Conservation (phyloP, 2,329 filamentous ascomycete species). For the Pseudovirgaria hyperparasitica region DNA sequence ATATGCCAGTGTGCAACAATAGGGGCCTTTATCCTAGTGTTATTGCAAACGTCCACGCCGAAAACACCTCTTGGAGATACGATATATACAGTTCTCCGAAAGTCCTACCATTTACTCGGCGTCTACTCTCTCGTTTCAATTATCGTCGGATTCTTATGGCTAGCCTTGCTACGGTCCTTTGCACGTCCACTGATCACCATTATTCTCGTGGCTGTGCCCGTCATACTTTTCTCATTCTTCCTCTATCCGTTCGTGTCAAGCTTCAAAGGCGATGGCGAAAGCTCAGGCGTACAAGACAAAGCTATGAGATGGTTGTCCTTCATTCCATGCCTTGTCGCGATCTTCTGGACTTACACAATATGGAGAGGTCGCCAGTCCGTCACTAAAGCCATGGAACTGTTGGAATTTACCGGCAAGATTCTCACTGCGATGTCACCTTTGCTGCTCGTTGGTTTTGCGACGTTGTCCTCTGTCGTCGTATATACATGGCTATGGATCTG, state of each 20-base stretch:
- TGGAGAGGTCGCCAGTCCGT: slow-evolving; percentile 70
- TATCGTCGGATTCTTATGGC: slow-evolving; percentile 78
- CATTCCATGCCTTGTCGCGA: slow-evolving; percentile 58
- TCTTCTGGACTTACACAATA: slow-evolving; percentile 74
- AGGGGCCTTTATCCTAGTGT: slow-evolving; percentile 79
- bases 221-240: slow-evolving; percentile 78
- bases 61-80: slow-evolving; percentile 77
- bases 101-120: slow-evolving; percentile 78
- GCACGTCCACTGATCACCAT: slow-evolving; percentile 70
- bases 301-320: slow-evolving; percentile 81
- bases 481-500: slow-evolving; percentile 96
- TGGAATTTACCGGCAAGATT: slow-evolving; percentile 86
- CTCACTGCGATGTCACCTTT: slow-evolving; percentile 74
- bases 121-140: slow-evolving; percentile 87
- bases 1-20: slow-evolving; percentile 75
- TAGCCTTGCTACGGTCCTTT: slow-evolving; percentile 77
- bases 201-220: slow-evolving; percentile 71
- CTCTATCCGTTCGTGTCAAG: slow-evolving; percentile 86
- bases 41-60: slow-evolving; percentile 71
- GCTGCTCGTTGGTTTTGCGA: slow-evolving; percentile 68
- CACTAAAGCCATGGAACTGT: slow-evolving; percentile 69
- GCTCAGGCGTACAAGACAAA: slow-evolving; percentile 70
- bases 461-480: slow-evolving; percentile 59
- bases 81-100: slow-evolving; percentile 78
- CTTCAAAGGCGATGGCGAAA: slow-evolving; percentile 64